Conservation (phyloP, 805 yeast genomes). For the Wickerhamomyces ciferrii region DNA sequence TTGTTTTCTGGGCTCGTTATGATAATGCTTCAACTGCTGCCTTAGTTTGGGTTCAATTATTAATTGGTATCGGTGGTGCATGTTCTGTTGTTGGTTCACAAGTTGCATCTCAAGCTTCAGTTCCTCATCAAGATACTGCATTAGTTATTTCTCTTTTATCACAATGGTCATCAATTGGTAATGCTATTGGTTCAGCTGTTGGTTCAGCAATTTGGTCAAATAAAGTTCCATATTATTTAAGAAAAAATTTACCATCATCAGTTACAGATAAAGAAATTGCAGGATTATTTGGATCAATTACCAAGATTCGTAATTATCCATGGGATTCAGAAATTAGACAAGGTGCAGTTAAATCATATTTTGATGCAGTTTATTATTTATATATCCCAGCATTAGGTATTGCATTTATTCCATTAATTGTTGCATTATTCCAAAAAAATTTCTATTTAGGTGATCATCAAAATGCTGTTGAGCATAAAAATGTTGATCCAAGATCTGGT, state of each 20-base stretch:
- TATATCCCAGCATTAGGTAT: slow-evolving; percentile 26
- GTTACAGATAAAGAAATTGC: slow-evolving; percentile 2
- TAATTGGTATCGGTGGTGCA: slow-evolving; percentile 36
- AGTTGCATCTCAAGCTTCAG: slow-evolving; percentile 35
- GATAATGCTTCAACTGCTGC: slow-evolving; percentile 14
- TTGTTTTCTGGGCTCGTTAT: slow-evolving; percentile 24
- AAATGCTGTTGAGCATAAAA: slow-evolving; percentile 25
- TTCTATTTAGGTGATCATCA: slow-evolving; percentile 31
- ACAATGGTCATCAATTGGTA: slow-evolving; percentile 30
- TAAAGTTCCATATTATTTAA: slow-evolving; percentile 25
- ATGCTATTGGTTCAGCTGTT: slow-evolving; percentile 34
- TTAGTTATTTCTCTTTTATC: slow-evolving; percentile 30
- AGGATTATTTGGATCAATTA: slow-evolving; percentile 19
- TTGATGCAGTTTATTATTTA: slow-evolving; percentile 23
- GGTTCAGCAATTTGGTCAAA: slow-evolving; percentile 32
- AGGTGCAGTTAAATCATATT: slow-evolving; percentile 29
- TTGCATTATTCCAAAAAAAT: slow-evolving; percentile 27
- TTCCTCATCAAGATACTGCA: slow-evolving; percentile 37
- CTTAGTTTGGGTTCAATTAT: slow-evolving; percentile 28
- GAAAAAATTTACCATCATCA: slow-evolving; percentile 21
- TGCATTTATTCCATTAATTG: slow-evolving; percentile 25
- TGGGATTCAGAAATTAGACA: slow-evolving; percentile 23
- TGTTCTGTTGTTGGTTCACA: slow-evolving; percentile 29
- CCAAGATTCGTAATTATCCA: slow-evolving; percentile 20
- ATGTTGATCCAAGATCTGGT: too few species aligned